Evolutionary conservation across 148 eudicot species (phyloP).

Genomic region (Fagopyrum homotropicum): DNA sequence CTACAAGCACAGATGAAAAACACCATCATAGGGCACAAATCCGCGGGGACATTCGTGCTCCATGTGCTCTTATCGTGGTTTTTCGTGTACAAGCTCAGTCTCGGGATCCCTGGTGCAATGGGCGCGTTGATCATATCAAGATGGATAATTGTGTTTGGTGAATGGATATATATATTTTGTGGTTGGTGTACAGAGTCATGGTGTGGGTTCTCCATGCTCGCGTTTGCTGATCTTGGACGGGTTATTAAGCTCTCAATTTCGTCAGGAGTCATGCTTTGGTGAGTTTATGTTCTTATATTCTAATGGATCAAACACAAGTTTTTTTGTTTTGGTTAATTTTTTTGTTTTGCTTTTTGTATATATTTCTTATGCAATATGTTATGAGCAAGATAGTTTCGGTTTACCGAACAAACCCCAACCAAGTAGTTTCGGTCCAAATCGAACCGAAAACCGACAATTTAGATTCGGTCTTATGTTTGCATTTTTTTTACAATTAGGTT

Average conservation of each 20-base stretch:
- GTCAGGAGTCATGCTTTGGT: constrained; percentile 3
- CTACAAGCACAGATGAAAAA: constrained; percentile 68
- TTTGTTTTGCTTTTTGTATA: too few species aligned
- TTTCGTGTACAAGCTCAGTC: not conserved
- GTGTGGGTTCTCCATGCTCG: not conserved
- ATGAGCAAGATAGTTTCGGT: too few species aligned
- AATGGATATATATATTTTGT: not conserved
- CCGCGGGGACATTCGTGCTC: constrained; percentile 21
- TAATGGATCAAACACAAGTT: too few species aligned
- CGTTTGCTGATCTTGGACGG: not conserved
- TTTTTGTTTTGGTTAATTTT: too few species aligned
- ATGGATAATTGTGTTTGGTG: constrained; percentile 1
- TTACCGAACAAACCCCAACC: too few species aligned
- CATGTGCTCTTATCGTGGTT: constrained; percentile 52
- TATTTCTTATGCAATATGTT: too few species aligned
- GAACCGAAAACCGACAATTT: too few species aligned
- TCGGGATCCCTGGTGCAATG: constrained; percentile 6
- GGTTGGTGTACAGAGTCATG: constrained; percentile 9
- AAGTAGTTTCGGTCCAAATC: too few species aligned
- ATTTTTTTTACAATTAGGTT: too few species aligned
- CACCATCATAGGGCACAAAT: constrained; percentile 40
- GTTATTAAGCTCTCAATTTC: constrained; percentile 12
- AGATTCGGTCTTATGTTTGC: too few species aligned
- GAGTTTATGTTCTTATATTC: not conserved
- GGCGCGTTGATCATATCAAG: not conserved